These are phyloP conservation scores for Diaporthe longicolla DNA, from an alignment of 2,329 filamentous ascomycete species.

Conservation along the genomic window DNA sequence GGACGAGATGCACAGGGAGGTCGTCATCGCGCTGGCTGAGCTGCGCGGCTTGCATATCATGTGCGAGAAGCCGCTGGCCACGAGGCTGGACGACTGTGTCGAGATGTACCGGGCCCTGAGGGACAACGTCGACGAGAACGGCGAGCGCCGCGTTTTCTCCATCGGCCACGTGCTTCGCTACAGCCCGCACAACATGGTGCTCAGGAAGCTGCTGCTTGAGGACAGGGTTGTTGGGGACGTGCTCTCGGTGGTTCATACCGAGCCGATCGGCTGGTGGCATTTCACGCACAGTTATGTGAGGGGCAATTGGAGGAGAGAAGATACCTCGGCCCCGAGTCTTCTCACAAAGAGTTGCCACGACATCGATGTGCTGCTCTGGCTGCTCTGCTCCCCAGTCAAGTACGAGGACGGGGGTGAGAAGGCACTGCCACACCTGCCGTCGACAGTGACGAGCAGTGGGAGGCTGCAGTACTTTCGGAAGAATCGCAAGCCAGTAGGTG, in stretches of 20 bases:
- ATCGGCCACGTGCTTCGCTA: slow-evolving; percentile 96
- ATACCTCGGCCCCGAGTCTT: slow-evolving; percentile 82
- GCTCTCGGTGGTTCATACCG: slow-evolving; percentile 89
- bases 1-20: slow-evolving; percentile 89
- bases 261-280: slow-evolving; percentile 97
- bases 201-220: slow-evolving; percentile 82
- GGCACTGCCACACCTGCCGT: slow-evolving; percentile 77
- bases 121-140: slow-evolving; percentile 49
- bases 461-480: slow-evolving; percentile 83
- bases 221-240: slow-evolving; percentile 86
- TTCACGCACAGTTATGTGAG: slow-evolving; percentile 92
- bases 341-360: slow-evolving; percentile 98
- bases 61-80: slow-evolving; percentile 95
- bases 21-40: slow-evolving; percentile 80
- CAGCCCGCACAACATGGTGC: slow-evolving; percentile 89
- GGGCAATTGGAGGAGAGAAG: slow-evolving; percentile 92
- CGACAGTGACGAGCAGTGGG: slow-evolving; percentile 81
- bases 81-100: slow-evolving; percentile 82
- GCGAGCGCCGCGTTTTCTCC: slow-evolving; percentile 75
- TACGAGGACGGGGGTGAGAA: slow-evolving; percentile 56
- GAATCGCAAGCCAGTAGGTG: slow-evolving; percentile 80
- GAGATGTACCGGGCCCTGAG: slow-evolving; percentile 75
- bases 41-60: slow-evolving; percentile 83
- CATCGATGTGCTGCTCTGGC: slow-evolving; percentile 92
- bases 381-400: slow-evolving; percentile 80